These are phyloP conservation scores for Barbatosphaeria neglecta DNA, from an alignment of 495 filamentous ascomycete genomes.

Conservation along the genomic window DNA sequence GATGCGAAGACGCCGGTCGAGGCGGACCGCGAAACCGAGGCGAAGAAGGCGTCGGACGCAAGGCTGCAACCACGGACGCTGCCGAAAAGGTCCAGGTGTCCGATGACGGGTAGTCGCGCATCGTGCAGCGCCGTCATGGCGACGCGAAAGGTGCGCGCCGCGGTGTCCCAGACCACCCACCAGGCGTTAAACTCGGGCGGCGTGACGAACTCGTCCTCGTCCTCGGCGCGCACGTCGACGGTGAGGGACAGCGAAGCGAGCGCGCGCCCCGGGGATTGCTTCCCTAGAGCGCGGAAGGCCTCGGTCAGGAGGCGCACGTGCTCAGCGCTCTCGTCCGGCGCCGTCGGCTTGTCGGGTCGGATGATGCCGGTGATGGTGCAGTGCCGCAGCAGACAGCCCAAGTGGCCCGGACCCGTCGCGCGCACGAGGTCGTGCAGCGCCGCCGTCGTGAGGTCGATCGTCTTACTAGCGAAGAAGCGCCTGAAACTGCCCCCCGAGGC, in stretches of 20 bases:
- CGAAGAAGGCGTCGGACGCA: background rate
- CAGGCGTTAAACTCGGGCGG: background rate
- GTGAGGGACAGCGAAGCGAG: conserved; percentile 5
- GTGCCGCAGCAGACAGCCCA: conserved; percentile 4
- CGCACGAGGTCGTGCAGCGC: background rate
- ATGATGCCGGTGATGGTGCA: conserved; percentile 6
- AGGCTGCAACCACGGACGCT: background rate
- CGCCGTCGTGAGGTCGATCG: background rate
- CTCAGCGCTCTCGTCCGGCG: background rate
- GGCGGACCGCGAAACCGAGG: background rate
- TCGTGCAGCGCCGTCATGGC: background rate
- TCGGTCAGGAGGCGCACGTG: conserved; percentile 2
- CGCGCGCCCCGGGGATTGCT: conserved; percentile 1
- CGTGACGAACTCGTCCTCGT: background rate
- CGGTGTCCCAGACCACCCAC: background rate
- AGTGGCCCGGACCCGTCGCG: background rate
- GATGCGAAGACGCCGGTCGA: background rate
- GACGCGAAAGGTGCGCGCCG: background rate
- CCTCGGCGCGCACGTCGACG: background rate
- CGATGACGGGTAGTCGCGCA: background rate
- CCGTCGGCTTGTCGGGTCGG: background rate
- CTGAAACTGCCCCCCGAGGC: background rate
- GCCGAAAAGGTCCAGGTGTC: background rate
- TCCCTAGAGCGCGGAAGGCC: conserved; percentile 6
- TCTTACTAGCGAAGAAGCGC: background rate